Evolutionary conservation across 2,329 filamentous ascomycete species (phyloP), one percentile per base, ranked within the genome.

Genomic region (Amphichorda felina): DNA sequence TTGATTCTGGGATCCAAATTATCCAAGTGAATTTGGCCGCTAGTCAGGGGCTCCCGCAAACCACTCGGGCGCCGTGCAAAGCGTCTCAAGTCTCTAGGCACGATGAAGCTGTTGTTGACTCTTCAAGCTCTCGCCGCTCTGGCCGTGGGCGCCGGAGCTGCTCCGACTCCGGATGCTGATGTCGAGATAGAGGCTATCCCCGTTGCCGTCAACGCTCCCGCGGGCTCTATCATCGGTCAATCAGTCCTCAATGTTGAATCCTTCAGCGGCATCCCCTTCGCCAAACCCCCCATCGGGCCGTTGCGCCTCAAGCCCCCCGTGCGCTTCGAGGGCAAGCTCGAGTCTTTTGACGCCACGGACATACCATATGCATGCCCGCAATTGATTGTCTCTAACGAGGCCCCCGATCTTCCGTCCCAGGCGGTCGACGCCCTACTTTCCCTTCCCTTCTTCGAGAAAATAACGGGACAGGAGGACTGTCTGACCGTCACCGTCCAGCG

Each of bases 221-320:
- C 68, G 30, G 33, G 30, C n/a, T 76, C 72, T 26, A 57, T 82
- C 24, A 51, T 69, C 29, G 75, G 75, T 26, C 38, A 56, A 44
- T 40, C 49, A n/a, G 40, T 54, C 3, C 46, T 51, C 3, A 55
- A 57, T 18, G 66, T 85, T 15, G 82, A 89, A 38, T 72, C 64
- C 18, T 88, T 84, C 60, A 75, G 70, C 37, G 82, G 78, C 16
- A 84, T 91, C 38, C 83, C 82, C 3, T 91, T 77, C 48, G 82
- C 82, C 2, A 63, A 83, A 41, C 69, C 81, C 2, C 83, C 83
- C 0, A 65, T 71, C 0, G 81, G 79, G 0, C 52, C 63, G 3
- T 61, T 85, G 17, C 75, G 84, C 13, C 68, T 91, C 24, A 78
- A 71, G 49, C 78, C 80, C 6, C 84, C 84, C 1, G 67, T 75